Conservation (phyloP, 2,329 filamentous ascomycete genomes). For the Pseudofabraea citricarpa region DNA sequence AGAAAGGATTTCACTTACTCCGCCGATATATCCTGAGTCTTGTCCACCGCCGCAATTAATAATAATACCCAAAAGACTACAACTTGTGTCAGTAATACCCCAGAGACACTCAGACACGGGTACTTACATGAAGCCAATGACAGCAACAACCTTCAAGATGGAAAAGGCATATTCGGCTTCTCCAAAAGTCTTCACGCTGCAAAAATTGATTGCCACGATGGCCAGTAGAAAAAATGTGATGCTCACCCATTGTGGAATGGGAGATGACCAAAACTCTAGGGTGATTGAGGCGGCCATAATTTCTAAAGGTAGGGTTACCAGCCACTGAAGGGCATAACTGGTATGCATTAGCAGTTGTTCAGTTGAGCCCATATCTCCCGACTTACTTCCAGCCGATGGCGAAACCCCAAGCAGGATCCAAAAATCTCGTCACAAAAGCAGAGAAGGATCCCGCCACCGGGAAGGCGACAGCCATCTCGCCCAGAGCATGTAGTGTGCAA, state of each 20-base stretch:
- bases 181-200: conserved; percentile 82
- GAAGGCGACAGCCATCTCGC: conserved; percentile 86
- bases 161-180: conserved; percentile 88
- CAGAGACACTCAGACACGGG: conserved; percentile 53
- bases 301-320: conserved; percentile 76
- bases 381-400: conserved; percentile 96
- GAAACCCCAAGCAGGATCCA: conserved; percentile 95
- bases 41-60: conserved; percentile 80
- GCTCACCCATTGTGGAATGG: conserved; percentile 71
- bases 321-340: conserved; percentile 82
- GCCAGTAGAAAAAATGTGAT: conserved; percentile 74
- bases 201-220: conserved; percentile 80
- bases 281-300: conserved; percentile 83
- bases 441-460: conserved; percentile 96
- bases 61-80: conserved; percentile 76
- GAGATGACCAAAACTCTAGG: conserved; percentile 75
- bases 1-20: too few relatives aligned
- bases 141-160: conserved; percentile 79
- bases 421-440: conserved; percentile 83
- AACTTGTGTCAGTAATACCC: conserved; percentile 76
- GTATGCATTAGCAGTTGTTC: conserved; percentile 50
- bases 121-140: conserved; percentile 82
- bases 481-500: conserved; percentile 85
- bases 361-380: conserved; percentile 75
- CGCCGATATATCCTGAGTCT: conserved; percentile 73